A percentile compares a stretch with the other conserved stretches of the same genome.
phyloP scores from a whole-genome alignment of 306 rosid species.

The Vigna angularis region DNA sequence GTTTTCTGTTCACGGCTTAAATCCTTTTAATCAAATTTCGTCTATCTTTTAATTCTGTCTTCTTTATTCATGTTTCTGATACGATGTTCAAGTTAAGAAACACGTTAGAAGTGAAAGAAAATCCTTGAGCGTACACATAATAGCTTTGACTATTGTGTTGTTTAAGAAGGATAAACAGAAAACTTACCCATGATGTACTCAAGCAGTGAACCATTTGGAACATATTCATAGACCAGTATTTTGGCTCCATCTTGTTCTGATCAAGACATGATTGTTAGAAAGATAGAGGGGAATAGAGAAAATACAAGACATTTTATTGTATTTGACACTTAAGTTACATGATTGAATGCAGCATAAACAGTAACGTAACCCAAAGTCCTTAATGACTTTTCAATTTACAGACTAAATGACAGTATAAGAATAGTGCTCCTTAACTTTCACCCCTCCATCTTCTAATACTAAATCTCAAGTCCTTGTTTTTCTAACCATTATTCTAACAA shows the following conservation, averaged over 20 bases:
- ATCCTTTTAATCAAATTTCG: neutral
- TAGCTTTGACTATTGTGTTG: neutral
- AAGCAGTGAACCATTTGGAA: slow-evolving; percentile 79
- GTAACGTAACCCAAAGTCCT: too few relatives aligned
- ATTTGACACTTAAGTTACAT: too few relatives aligned
- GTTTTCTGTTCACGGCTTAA: neutral
- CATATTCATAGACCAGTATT: slow-evolving; percentile 78
- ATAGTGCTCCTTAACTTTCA: too few relatives aligned
- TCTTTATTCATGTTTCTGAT: neutral
- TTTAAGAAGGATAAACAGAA: slow-evolving; percentile 18
- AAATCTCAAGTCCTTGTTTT: too few relatives aligned
- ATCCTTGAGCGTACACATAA: neutral
- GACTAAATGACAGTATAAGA: too few relatives aligned
- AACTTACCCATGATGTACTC: slow-evolving; percentile 73
- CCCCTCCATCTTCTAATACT: too few relatives aligned
- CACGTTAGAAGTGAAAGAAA: neutral
- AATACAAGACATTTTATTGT: too few relatives aligned
- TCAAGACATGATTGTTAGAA: slow-evolving; percentile 17
- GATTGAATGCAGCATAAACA: too few relatives aligned
- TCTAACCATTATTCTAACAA: too few relatives aligned
- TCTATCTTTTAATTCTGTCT: neutral
- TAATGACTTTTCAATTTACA: too few relatives aligned
- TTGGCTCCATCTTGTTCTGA: slow-evolving; percentile 62
- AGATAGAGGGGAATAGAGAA: too few relatives aligned
- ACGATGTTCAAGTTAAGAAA: neutral